Evolutionary conservation across 2,329 filamentous ascomycete species (phyloP).

Genomic region (Fusarium sp.): DNA sequence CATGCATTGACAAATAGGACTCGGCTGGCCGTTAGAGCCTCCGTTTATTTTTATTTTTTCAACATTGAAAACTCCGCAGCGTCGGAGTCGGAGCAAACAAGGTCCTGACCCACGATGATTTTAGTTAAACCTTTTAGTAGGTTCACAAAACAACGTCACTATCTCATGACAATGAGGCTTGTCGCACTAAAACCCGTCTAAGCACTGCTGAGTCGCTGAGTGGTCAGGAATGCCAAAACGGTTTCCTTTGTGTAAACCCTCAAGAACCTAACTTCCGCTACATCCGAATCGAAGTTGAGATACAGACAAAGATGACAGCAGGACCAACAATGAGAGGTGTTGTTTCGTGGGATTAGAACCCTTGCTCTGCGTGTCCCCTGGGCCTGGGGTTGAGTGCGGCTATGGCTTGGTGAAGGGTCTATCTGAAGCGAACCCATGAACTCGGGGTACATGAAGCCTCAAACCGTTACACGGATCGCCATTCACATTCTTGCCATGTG

Average conservation of each 20-base stretch:
- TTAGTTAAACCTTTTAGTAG: slow-evolving; percentile 8
- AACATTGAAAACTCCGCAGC: slow-evolving; percentile 17
- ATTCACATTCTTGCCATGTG: neutral
- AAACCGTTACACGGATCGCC: slow-evolving; percentile 32
- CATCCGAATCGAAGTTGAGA: slow-evolving; percentile 38
- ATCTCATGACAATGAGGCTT: slow-evolving; percentile 39
- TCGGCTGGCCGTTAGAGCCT: slow-evolving; percentile 31
- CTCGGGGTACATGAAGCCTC: slow-evolving; percentile 12
- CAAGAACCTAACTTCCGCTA: slow-evolving; percentile 27
- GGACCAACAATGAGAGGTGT: slow-evolving; percentile 12
- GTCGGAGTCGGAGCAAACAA: slow-evolving; percentile 26
- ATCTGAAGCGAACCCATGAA: slow-evolving; percentile 34
- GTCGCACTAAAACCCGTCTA: slow-evolving; percentile 16
- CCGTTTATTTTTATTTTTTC: neutral
- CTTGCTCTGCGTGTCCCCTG: slow-evolving; percentile 25
- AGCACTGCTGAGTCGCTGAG: slow-evolving; percentile 21
- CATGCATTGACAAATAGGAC: slow-evolving; percentile 26
- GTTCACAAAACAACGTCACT: slow-evolving; percentile 33
- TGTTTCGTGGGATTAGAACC: slow-evolving; percentile 30
- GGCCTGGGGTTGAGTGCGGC: slow-evolving; percentile 23
- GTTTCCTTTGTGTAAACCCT: slow-evolving; percentile 22
- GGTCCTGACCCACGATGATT: slow-evolving; percentile 19
- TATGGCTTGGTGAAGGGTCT: slow-evolving; percentile 21
- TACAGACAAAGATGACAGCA: slow-evolving; percentile 6
- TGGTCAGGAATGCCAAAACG: slow-evolving; percentile 22